Base-by-base conservation (phyloP, 2,329 filamentous ascomycete genomes). In the Trichophyton benhamiae region DNA sequence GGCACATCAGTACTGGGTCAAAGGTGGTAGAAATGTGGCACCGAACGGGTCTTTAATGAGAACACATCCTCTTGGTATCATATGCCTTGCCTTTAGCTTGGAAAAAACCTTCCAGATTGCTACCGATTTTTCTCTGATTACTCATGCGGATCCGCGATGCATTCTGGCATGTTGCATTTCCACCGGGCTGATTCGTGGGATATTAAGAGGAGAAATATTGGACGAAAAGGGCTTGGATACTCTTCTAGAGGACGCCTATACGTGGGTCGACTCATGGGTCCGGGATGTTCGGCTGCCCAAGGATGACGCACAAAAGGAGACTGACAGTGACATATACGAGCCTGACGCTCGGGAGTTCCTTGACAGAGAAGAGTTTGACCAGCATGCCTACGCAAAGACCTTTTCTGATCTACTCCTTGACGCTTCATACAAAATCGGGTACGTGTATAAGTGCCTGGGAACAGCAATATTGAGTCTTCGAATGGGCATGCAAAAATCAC, bases 31-130 rank as follows among this genome's bases (percentile, higher is more conserved):
- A 53, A 67, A 74, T 2, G 71, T 72, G 3, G 80, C 80, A 0
- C 77, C 80, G 0, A 82, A 82, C 60, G 80, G 80, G 1, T 79
- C 77, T 49, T 65, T 82, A 11, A 82, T 82, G 80, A 67, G 80
- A 7, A 82, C 79, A 7, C 79, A 82, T 61, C 77, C 78, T 0
- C 68, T 82, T 13, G 80, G 79, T 0, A 65, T 81, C 4, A 77
- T 82, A 62, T 78, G 77, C 49, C 60, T 81, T 8, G 67, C 68
- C 38, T 69, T 74, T 55, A 70, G 66, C 0, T 69, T 78, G 7
- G 72, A 75, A 5, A 74, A 78, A 66, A 75, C 76, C 0, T 82
- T 79, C 63, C 68, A 72, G 20, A 57, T 76, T 0, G 78, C 79
- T 0, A 72, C 75, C 5, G 68, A 69, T 1, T 73, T 78, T 27